Conservation (phyloP, 371 early-diverging fungal species). For the Dentiscutata heterogama region DNA sequence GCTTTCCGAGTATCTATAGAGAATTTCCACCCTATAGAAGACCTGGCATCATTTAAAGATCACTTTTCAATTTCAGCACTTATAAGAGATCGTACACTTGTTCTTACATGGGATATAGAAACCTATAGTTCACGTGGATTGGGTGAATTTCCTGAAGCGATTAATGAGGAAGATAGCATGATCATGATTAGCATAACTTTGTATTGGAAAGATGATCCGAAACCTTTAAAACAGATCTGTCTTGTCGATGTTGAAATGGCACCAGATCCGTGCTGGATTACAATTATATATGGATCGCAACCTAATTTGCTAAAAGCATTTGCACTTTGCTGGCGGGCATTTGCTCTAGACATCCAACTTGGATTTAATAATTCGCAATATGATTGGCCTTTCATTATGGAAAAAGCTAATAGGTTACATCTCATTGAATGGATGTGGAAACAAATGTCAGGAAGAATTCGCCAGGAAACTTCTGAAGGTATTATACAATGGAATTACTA, state of each 20-base stretch:
- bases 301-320: conserved; percentile 31
- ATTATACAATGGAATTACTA: neutral
- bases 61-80: neutral
- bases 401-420: conserved; percentile 18
- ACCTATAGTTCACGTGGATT: too few relatives aligned
- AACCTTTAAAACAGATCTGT: too few relatives aligned
- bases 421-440: conserved; percentile 27
- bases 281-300: conserved; percentile 24
- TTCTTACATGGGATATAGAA: too few relatives aligned
- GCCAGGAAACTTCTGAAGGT: conserved; percentile 3
- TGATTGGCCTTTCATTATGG: too few relatives aligned
- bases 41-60: neutral
- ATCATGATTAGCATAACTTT: too few relatives aligned
- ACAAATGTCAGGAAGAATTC: neutral
- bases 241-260: too few relatives aligned
- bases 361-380: conserved; percentile 15
- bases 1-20: too few relatives aligned
- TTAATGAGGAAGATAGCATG: too few relatives aligned
- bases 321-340: too few relatives aligned
- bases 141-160: too few relatives aligned
- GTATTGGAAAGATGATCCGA: too few relatives aligned
- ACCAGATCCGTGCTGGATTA: neutral
- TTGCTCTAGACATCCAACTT: neutral
- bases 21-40: too few relatives aligned
- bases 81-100: neutral